These are phyloP conservation scores for Xylaria grammica DNA, from an alignment of 495 filamentous ascomycete genomes.

Conservation along the genomic window DNA sequence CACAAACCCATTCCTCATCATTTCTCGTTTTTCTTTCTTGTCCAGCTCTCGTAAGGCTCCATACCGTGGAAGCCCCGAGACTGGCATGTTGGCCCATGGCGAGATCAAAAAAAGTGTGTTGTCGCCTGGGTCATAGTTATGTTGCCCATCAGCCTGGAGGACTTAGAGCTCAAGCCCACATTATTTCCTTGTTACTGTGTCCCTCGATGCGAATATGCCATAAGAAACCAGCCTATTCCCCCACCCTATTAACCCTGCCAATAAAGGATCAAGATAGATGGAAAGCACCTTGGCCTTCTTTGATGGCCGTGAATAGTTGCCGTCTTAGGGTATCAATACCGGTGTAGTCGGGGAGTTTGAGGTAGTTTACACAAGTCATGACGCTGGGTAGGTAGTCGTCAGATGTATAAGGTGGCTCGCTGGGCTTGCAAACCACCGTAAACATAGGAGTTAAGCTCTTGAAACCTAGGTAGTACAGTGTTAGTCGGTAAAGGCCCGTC, in stretches of 20 bases:
- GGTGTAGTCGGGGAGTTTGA: slow-evolving; percentile 97
- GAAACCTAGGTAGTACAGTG: slow-evolving; percentile 74
- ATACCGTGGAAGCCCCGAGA: neutral
- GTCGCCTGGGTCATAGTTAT: neutral
- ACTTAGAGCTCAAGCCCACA: neutral
- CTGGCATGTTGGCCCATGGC: neutral
- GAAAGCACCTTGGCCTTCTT: slow-evolving; percentile 98
- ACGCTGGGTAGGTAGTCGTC: slow-evolving; percentile 98
- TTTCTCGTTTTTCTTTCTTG: slow-evolving; percentile 27
- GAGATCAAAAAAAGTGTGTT: slow-evolving; percentile 1
- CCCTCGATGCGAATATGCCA: slow-evolving; percentile 7
- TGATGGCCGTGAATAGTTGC: slow-evolving; percentile 82
- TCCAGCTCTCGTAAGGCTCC: slow-evolving; percentile 30
- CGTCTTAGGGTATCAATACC: slow-evolving; percentile 74
- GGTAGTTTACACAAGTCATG: slow-evolving; percentile 99
- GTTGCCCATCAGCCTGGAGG: neutral
- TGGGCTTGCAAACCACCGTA: slow-evolving; percentile 97
- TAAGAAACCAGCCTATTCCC: neutral
- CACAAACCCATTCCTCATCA: slow-evolving; percentile 25
- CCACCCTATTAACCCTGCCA: neutral
- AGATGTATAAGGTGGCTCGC: slow-evolving; percentile 90
- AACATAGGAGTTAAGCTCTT: slow-evolving; percentile 96
- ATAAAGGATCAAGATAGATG: slow-evolving; percentile 75
- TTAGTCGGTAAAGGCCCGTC: slow-evolving; percentile 18
- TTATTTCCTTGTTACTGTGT: neutral